phyloP scores from a whole-genome alignment of 2,329 filamentous ascomycete species.

The Diaporthe sp. region DNA sequence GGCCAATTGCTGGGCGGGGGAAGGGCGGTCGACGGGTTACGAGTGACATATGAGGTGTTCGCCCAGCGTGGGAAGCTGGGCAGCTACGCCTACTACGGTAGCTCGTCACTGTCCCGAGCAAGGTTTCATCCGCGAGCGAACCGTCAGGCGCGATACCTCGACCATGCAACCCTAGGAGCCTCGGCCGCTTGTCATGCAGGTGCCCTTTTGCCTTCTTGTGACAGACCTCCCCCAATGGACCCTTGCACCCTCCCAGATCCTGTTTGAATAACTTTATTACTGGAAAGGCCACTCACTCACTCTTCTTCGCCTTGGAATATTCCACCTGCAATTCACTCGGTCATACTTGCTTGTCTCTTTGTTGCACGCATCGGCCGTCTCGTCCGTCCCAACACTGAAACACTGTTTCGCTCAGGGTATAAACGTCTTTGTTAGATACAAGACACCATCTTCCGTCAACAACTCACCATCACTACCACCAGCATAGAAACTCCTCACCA shows the following conservation, averaged over 20 bases:
- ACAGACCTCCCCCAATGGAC: background rate
- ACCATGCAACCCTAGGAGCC: conserved; percentile 12
- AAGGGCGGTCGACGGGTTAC: background rate
- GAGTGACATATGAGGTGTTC: conserved; percentile 15
- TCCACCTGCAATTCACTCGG: background rate
- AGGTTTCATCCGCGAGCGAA: conserved; percentile 11
- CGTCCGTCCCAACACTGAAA: conserved; percentile 19
- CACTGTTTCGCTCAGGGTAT: background rate
- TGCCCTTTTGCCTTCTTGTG: conserved; percentile 24
- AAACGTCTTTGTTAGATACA: conserved; percentile 1
- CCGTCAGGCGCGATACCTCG: background rate
- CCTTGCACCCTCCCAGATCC: background rate
- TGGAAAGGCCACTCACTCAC: conserved; percentile 11
- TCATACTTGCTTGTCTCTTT: conserved; percentile 6
- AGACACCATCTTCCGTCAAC: background rate
- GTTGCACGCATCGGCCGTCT: background rate
- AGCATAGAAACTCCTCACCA: background rate
- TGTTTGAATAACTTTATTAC: conserved; percentile 9
- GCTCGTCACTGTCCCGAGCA: conserved; percentile 10
- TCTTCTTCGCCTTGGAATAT: background rate
- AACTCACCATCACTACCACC: background rate
- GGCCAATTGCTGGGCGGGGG: conserved; percentile 20
- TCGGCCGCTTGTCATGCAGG: conserved; percentile 26
- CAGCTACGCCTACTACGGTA: background rate
- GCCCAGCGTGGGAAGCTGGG: conserved; percentile 1